A percentile compares a stretch with the other conserved stretches of the same genome.
Conservation (phyloP, 2,329 filamentous ascomycete species). For the Neopestalotiopsis sp. region DNA sequence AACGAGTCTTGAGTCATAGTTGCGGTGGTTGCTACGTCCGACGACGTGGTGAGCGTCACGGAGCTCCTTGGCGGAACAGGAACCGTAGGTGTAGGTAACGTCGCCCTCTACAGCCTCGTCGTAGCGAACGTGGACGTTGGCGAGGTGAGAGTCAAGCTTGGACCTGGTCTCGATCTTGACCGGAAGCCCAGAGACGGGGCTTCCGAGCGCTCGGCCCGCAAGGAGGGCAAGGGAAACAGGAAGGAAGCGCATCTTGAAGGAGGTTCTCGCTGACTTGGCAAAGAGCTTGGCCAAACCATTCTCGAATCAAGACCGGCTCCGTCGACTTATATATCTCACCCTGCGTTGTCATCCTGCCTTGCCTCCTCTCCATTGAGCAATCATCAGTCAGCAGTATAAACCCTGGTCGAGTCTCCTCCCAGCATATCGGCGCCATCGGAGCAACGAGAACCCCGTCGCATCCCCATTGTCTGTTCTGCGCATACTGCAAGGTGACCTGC, state of each 20-base stretch:
- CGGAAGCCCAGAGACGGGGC: conserved; percentile 28
- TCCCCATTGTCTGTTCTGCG: background rate
- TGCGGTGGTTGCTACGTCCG: conserved; percentile 22
- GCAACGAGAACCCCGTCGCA: background rate
- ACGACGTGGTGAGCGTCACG: conserved; percentile 36
- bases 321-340: background rate
- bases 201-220: conserved; percentile 15
- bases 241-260: conserved; percentile 10
- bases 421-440: background rate
- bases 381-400: background rate
- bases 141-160: conserved; percentile 38
- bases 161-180: conserved; percentile 42
- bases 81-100: conserved; percentile 40
- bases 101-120: conserved; percentile 30
- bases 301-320: background rate
- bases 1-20: conserved; percentile 35
- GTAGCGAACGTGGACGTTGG: conserved; percentile 39
- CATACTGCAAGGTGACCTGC: background rate
- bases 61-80: conserved; percentile 29
- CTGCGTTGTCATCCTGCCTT: background rate
- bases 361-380: background rate
- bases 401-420: background rate
- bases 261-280: conserved; percentile 1
- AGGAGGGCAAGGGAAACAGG: conserved; percentile 19
- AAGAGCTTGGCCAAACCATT: background rate